A percentile compares a stretch with the other conserved stretches of the same genome.
Conservation (phyloP, 345 rosid species). For the Aquilaria malaccensis region DNA sequence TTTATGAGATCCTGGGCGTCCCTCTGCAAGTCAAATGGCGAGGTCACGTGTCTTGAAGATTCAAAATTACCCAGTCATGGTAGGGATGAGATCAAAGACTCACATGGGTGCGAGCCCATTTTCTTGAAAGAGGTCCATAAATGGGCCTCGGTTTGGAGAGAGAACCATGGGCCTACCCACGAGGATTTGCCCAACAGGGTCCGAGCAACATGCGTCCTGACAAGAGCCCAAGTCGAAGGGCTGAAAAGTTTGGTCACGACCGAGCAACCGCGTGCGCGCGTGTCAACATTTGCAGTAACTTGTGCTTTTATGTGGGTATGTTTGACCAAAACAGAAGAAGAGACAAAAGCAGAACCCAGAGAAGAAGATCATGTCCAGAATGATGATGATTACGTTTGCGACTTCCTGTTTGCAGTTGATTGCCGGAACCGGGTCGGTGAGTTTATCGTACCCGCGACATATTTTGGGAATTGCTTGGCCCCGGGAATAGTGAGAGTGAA, state of each 20-base stretch:
- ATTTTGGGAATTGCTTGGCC: constrained; percentile 43
- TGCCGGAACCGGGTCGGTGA: constrained; percentile 21
- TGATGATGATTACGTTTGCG: constrained; percentile 1
- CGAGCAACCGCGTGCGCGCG: not conserved
- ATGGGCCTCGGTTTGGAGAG: constrained; percentile 6
- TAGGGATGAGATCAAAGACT: constrained; percentile 28
- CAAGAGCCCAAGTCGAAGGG: constrained; percentile 15
- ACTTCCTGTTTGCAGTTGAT: constrained; percentile 15
- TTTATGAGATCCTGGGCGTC: constrained; percentile 34
- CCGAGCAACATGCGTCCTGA: constrained; percentile 26
- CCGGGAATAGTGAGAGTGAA: constrained; percentile 16
- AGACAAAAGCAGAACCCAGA: not conserved
- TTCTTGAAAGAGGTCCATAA: constrained; percentile 19
- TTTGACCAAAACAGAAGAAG: constrained; percentile 5
- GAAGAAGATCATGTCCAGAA: not conserved
- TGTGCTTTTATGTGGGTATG: constrained; percentile 32
- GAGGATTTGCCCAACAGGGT: constrained; percentile 13
- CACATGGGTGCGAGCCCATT: constrained; percentile 17
- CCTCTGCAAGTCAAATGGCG: constrained; percentile 11
- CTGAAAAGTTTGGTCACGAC: constrained; percentile 20
- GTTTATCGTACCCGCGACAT: constrained; percentile 22
- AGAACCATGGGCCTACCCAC: constrained; percentile 2
- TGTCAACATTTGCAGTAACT: constrained; percentile 28
- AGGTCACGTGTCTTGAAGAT: not conserved
- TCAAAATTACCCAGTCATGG: constrained; percentile 7